phyloP scores from a whole-genome alignment of 1,284 basidiomycete species.

The Hemileia vastatrix region DNA sequence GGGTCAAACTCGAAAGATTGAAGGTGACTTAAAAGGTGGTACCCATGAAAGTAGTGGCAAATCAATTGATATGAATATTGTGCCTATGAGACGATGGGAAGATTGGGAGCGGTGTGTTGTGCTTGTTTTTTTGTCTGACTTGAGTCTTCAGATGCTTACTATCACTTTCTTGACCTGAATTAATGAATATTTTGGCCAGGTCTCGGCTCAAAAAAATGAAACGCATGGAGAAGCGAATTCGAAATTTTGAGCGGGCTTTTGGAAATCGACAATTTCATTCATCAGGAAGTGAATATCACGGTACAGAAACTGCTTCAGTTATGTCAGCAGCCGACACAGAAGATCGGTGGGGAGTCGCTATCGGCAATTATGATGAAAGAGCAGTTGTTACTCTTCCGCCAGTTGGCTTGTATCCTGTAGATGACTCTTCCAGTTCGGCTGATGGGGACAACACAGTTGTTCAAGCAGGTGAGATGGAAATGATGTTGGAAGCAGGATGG shows the following conservation, averaged over 20 bases:
- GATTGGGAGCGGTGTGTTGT: conserved; percentile 98
- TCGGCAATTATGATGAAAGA: conserved; percentile 44
- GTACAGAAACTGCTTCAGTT: conserved; percentile 57
- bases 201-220: conserved; percentile 31
- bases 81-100: conserved; percentile 92
- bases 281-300: conserved; percentile 43
- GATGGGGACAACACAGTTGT: not conserved
- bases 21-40: conserved; percentile 63
- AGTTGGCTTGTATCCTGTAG: conserved; percentile 47
- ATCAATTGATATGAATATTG: conserved; percentile 62
- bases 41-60: conserved; percentile 17
- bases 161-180: conserved; percentile 23
- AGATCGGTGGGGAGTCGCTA: conserved; percentile 70
- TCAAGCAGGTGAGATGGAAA: not conserved
- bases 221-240: conserved; percentile 20
- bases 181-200: conserved; percentile 27
- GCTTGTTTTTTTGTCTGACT: conserved; percentile 59
- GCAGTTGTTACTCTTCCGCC: conserved; percentile 59
- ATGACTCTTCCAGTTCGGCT: conserved; percentile 25
- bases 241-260: conserved; percentile 57
- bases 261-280: conserved; percentile 31
- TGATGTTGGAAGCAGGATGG: conserved; percentile 13
- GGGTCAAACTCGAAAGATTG: conserved; percentile 97
- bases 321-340: conserved; percentile 66
- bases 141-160: conserved; percentile 45